Evolutionary conservation across 345 rosid genomes (phyloP), one percentile per base, ranked within the genome.

Genomic region (Pugionium dolabratum): DNA sequence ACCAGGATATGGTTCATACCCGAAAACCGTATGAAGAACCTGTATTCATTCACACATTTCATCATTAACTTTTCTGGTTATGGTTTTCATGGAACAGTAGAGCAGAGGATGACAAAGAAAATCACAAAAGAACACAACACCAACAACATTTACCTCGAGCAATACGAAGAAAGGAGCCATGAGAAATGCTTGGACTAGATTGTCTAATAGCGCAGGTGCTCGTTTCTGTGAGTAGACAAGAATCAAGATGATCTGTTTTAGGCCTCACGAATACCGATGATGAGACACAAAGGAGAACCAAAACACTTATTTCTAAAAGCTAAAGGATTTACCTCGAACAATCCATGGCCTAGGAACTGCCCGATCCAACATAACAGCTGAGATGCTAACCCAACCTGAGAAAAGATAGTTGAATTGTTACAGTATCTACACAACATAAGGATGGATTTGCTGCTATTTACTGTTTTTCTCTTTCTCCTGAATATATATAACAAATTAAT

Each of bases 151-250:
- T 67, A 87, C 97, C 97, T 93, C 97, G 0, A 93, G 94, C 66
- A 90, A 63, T 8, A 90, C 98, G n/a, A 88, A 90, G 81, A 86
- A 90, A 29, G 97, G 98, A 70, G 98, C 97, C 85, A 80, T 88
- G 11, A 88, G 68, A 63, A 93, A 67, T 39, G 98, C 97, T 67
- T 86, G 97, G n/a, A 55, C 41, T 61, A 93, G 76, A 74, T 90
- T 88, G 78, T 90, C 97, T 62, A 89, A 52, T 51, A 92, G 80
- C 18, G 97, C 96, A 0, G 97, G 96, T 42, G 97, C 90, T 6
- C 98, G 90, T 79, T 80, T 86, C 98, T 93, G 57, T 52, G 34
- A 56, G 52, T 18, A 35, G 28, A 31, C 57, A 56, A 54, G 29
- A 54, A 66, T 59, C 72, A 59, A 39, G 11, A 59, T 10, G 0